These are phyloP conservation scores for Melanogaster broomeanus DNA, from an alignment of 768 basidiomycete genomes.

Conservation along the genomic window DNA sequence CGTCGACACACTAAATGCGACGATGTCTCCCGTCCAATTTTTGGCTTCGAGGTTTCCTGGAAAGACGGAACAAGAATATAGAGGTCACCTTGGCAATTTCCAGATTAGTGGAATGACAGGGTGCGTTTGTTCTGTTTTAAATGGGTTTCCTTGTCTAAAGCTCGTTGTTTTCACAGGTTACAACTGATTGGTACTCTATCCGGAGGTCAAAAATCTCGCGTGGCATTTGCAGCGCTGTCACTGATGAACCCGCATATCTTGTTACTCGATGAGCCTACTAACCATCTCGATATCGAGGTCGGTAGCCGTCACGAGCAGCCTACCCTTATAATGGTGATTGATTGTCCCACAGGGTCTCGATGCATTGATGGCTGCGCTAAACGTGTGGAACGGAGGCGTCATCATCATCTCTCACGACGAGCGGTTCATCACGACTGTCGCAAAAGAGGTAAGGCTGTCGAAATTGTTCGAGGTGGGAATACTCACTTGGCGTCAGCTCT, in stretches of 20 bases:
- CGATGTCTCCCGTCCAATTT: conserved; percentile 92
- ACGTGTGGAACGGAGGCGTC: conserved; percentile 86
- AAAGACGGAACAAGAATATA: conserved; percentile 93
- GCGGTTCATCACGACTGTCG: conserved; percentile 88
- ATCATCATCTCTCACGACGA: conserved; percentile 97
- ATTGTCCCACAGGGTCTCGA: conserved; percentile 77
- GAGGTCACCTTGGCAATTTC: conserved; percentile 93
- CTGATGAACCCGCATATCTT: conserved; percentile 90
- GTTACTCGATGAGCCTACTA: conserved; percentile 95
- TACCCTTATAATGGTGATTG: not conserved
- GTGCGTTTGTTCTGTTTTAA: conserved; percentile 37
- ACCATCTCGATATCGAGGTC: conserved; percentile 94
- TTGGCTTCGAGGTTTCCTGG: conserved; percentile 92
- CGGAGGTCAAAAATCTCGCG: conserved; percentile 96
- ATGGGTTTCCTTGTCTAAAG: not conserved
- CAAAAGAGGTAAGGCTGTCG: conserved; percentile 60
- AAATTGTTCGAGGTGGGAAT: not conserved
- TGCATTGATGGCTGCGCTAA: conserved; percentile 83
- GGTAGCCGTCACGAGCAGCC: not conserved
- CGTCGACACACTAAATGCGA: conserved; percentile 84
- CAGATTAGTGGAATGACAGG: conserved; percentile 97
- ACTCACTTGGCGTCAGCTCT: conserved; percentile 55
- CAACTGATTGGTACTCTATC: conserved; percentile 90
- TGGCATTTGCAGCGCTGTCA: conserved; percentile 87
- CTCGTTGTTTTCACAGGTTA: conserved; percentile 43